Conservation (phyloP, 2,329 filamentous ascomycete species). For the Calonectria crousiana region DNA sequence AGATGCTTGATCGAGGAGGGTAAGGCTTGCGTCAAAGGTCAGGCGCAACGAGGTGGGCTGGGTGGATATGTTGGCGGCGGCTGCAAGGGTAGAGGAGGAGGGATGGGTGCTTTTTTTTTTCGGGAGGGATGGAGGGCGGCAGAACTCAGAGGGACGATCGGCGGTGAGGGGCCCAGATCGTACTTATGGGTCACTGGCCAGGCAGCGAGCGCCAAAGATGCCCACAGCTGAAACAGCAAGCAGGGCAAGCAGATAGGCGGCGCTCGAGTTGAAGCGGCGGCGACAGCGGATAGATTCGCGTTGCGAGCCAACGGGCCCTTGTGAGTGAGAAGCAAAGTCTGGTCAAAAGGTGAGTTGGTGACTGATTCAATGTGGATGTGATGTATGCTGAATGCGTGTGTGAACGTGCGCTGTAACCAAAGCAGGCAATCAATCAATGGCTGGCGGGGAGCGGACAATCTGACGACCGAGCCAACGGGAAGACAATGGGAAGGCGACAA, state of each 20-base stretch:
- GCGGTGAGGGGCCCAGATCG: constrained; percentile 47
- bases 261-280: constrained; percentile 24
- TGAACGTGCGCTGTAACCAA: constrained; percentile 2
- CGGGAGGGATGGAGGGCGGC: constrained; percentile 39
- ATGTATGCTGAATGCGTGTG: neutral
- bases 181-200: constrained; percentile 36
- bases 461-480: constrained; percentile 33
- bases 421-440: constrained; percentile 11
- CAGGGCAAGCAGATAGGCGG: constrained; percentile 7
- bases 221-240: constrained; percentile 27
- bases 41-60: constrained; percentile 38
- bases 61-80: constrained; percentile 23
- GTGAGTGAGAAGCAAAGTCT: constrained; percentile 2
- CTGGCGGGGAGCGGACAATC: constrained; percentile 16
- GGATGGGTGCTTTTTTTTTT: constrained; percentile 13
- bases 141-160: constrained; percentile 43
- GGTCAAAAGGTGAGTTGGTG: constrained; percentile 4
- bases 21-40: constrained; percentile 42
- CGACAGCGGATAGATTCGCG: neutral
- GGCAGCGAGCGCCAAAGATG: constrained; percentile 25
- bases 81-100: constrained; percentile 21
- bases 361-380: neutral
- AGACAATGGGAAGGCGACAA: constrained; percentile 21
- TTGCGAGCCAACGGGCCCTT: neutral
- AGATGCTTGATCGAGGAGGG: constrained; percentile 39